Evolutionary conservation across 2,329 filamentous ascomycete genomes (phyloP), one percentile per base, ranked within the genome.

Genomic region (Fusarium pseudocircinatum): DNA sequence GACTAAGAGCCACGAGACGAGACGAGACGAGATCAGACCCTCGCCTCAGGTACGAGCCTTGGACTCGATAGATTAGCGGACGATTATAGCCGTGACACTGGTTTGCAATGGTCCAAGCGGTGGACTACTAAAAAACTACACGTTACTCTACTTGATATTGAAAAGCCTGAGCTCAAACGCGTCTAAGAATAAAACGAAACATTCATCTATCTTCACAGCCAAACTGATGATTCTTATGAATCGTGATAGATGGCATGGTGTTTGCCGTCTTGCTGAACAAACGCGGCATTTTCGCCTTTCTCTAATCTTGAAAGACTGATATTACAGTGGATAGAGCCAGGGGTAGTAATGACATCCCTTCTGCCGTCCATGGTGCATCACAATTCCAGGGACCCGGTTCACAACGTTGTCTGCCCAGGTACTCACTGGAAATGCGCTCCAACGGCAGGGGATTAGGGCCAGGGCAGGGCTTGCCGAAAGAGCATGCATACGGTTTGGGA

Each of bases 371-470:
- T 67, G 56, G 56, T 58, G 40, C 39, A 39, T 63, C 49, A 24
- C 56, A 69, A 60, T 72, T 44, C 63, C 69, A 72, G 53, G 69
- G 69, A 69, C 69, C 69, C 69, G 69, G 64, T 72, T 69, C 46
- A 26, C 58, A 63, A 43, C 49, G 34, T 34, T 47, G n/a, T 37
- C 24, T 37, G 10, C 42, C 34, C 37, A 42, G 39, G 30, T n/a
- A 18, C 39, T 67, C 39, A 50, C 37, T 43, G 50, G n/a, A 26
- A 37, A 52, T 52, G 16, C 36, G 26, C 59, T 44, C 30, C 42
- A 61, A 54, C 37, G 49, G 43, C 49, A n/a, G 46, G 49, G 46
- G 30, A 44, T 69, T 69, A 72, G 69, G 69, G 69, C 36, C 69
- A 68, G 53, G 63, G 63, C 24, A 72, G 53, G 47, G 57, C 36